These are phyloP conservation scores for Sarocladium kiliense DNA, from an alignment of 2,329 filamentous ascomycete species.

Conservation along the genomic window DNA sequence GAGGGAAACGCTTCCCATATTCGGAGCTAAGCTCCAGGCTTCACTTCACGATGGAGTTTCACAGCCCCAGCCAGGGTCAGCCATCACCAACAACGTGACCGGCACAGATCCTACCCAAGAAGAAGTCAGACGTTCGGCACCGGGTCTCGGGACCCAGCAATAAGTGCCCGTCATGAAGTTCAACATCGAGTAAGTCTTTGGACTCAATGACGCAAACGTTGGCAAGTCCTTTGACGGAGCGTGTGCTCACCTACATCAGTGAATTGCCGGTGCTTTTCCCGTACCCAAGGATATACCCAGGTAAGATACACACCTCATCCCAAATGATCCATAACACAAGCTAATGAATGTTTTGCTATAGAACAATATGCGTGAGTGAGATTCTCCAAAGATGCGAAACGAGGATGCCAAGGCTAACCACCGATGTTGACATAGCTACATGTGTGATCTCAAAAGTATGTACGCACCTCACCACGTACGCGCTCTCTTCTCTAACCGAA, in stretches of 20 bases:
- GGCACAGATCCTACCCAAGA: too few relatives aligned
- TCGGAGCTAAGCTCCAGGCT: slow-evolving; percentile 9
- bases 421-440: slow-evolving; percentile 35
- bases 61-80: background rate
- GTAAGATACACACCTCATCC: slow-evolving; percentile 23
- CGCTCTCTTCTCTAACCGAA: background rate
- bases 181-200: slow-evolving; percentile 40
- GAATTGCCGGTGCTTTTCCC: slow-evolving; percentile 54
- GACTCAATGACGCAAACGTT: background rate
- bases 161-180: slow-evolving; percentile 38
- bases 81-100: too few relatives aligned
- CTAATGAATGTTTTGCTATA: slow-evolving; percentile 15
- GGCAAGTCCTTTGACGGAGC: background rate
- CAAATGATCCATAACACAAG: too few relatives aligned
- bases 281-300: slow-evolving; percentile 55
- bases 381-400: background rate
- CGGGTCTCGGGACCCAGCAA: background rate
- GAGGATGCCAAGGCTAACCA: background rate
- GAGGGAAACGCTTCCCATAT: slow-evolving; percentile 12
- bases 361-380: slow-evolving; percentile 50
- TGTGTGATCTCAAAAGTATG: slow-evolving; percentile 53
- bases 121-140: background rate
- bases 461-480: background rate
- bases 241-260: slow-evolving; percentile 24
- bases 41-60: slow-evolving; percentile 6